Evolutionary conservation across 768 basidiomycete species (phyloP), one percentile per base, ranked within the genome.

Genomic region (Lentinula edodes): DNA sequence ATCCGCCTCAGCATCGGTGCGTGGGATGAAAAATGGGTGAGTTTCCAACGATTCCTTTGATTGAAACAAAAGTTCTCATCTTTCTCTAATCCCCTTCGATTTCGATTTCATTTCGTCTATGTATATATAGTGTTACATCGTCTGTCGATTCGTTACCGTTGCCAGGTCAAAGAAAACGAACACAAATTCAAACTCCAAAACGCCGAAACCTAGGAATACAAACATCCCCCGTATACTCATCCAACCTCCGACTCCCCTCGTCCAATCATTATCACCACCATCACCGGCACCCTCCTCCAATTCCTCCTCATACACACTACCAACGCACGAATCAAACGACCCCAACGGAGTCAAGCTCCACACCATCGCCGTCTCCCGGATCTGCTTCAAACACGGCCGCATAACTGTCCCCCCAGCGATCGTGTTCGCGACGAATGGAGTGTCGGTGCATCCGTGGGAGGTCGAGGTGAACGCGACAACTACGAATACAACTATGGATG

Each of bases 351-450:
- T 81, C 1, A 74, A 74, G 32, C 70, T 89, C 4, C 83, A 91
- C 69, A 88, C 88, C 63, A 69, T 91, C 62, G 76, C 81, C 52
- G 72, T 92, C 59, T 84, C 85, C 28, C 84, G 83, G 52, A 61
- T 83, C 32, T 90, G 87, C 67, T 90, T 85, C 80, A 92, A 91
- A 70, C 67, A 80, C 34, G 86, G 84, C 0, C 81, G 89, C 0
- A 86, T 91, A 64, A 91, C 88, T 16, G 79, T 90, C 58, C 90
- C 90, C 2, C 90, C 90, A 8, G 77, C 78, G 3, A 61, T 92
- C 61, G 81, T 82, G 9, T 71, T 90, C 38, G 86, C 83, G 0
- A 65, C 75, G 0, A 84, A 88, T 62, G 90, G 90, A 0, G 83
- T 87, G 64, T 72, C 74, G 20, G 70, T 68, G 1, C 66, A 73